Base-by-base conservation (phyloP, 345 rosid genomes). In the Brassica juncea region DNA sequence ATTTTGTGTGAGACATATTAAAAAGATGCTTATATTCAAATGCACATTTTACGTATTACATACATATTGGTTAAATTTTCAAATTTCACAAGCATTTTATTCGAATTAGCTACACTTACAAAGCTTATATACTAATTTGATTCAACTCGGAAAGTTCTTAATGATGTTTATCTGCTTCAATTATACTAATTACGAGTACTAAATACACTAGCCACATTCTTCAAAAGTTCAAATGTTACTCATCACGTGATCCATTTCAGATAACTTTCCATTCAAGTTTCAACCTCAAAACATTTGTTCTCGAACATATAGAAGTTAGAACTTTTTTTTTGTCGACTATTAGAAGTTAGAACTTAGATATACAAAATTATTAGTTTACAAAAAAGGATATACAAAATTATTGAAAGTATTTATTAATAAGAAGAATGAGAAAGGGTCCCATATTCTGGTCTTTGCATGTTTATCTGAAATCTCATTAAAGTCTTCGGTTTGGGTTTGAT, bases 361-460 rank as follows among this genome's bases (percentile, higher is more conserved):
- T 8, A 34, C 39, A 34, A 34, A 23, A 23, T 23, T 23, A 23
- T 23, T 23, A 23, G 32, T 30, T 3, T 30, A 30, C 3, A 30
- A 30, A 30, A 30, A 30, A 30, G 5, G 68, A 70, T 77, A 35
- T 77, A 61, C 63, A 70, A 21, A 32, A 34, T 14, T 64, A 6
- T 35, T 64, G 34, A 64, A 30, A 12, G 77, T 72, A 72, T 58
- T 72, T 54, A 70, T 25, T 77, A 1, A 27, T 77, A 1, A 27
- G 58, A 71, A 63, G 57, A 78, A 55, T 57, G 77, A 66, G 62
- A 59, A 39, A 2, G 31, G 76, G 14, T 4, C 77, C 73, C 37
- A 79, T 63, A 47, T 25, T 61, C 27, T 61, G 70, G 65, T 74
- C 65, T 73, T 61, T 74, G 82, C 71, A 80, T 74, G 79, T 74